Base-by-base conservation (phyloP, 129 eudicot genomes). In the Tagetes erecta region DNA sequence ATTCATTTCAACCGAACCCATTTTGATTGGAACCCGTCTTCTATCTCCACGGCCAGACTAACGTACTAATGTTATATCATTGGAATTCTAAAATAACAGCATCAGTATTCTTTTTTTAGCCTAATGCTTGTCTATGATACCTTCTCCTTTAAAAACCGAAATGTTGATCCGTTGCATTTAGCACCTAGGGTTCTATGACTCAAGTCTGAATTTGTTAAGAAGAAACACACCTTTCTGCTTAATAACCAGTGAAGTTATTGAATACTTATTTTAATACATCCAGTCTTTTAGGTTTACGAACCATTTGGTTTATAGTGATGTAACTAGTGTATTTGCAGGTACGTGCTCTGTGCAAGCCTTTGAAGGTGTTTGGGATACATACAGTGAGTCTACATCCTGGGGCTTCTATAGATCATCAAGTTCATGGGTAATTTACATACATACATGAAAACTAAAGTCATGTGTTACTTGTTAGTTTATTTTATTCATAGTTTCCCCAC, bases 331-430 rank as follows among this genome's bases (percentile, higher is more conserved):
- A 50, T 76, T 67, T 55, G 70, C 84, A 93, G 98, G 99, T 94
- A 63, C 93, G 99, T 47, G 56, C 82, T 33, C 83, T 88, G 53
- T 88, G 93, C 94, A 94, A 91, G 77, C 88, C 96, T 69, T 74
- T 94, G 78, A 91, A 94, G 76, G 84, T 79, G 8, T 78, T 70
- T 68, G 99, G 99, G 14, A 74, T 94, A 80, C 97, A 91, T 76
- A 78, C 97, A 46, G 96, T 94, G 60, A 91, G 91, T 62, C 67
- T 94, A 73, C 99, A 94, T 85, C 58, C 94, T 34, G 99, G 94
- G 75, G 89, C 97, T 31, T 82, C 96, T 44, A 68, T 91, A 53
- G 93, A 91, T 64, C 97, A 91, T 85, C 99, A 94, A 77, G 76
- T 88, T 78, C 74, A 68, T 4, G 97, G 99, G 99, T 94, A 70